These are phyloP conservation scores for Eucalyptus guilfoylei DNA, from an alignment of 345 rosid species.

Conservation along the genomic window DNA sequence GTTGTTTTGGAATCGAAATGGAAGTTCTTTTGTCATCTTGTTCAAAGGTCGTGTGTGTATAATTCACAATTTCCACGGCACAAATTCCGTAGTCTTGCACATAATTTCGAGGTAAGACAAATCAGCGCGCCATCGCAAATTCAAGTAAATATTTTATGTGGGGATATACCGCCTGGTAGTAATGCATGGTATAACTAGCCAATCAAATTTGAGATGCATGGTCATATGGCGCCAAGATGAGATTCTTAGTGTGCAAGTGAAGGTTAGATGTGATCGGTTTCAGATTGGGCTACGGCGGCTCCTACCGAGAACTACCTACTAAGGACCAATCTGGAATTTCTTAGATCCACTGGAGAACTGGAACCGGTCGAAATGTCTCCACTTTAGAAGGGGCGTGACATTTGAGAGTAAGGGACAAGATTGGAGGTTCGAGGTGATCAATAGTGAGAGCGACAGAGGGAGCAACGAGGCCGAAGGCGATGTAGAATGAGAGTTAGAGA, in stretches of 20 bases:
- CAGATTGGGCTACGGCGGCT: too few species aligned
- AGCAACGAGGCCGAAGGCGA: rapidly evolving
- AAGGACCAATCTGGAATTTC: too few species aligned
- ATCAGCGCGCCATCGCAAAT: rapidly evolving
- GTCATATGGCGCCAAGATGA: neutral
- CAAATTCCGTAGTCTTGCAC: neutral
- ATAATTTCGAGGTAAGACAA: neutral
- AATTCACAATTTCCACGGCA: neutral
- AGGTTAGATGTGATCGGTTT: too few species aligned
- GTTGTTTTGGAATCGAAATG: neutral
- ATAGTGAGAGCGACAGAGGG: too few species aligned
- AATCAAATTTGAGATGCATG: neutral
- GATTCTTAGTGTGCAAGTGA: too few species aligned
- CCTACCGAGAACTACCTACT: rapidly evolving
- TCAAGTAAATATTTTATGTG: neutral
- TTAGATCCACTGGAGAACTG: neutral
- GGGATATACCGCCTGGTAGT: neutral
- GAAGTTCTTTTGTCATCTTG: neutral
- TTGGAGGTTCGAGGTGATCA: too few species aligned
- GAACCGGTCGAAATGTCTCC: rapidly evolving
- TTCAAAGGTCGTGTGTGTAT: neutral
- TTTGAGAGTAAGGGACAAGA: too few species aligned
- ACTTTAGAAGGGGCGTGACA: too few species aligned
- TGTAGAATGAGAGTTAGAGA: too few species aligned
- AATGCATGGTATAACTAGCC: rapidly evolving